Percentiles rank a stretch among this genome's conserved stretches.
Conservation (phyloP, 1,284 basidiomycete genomes). For the Puccinia horiana region DNA sequence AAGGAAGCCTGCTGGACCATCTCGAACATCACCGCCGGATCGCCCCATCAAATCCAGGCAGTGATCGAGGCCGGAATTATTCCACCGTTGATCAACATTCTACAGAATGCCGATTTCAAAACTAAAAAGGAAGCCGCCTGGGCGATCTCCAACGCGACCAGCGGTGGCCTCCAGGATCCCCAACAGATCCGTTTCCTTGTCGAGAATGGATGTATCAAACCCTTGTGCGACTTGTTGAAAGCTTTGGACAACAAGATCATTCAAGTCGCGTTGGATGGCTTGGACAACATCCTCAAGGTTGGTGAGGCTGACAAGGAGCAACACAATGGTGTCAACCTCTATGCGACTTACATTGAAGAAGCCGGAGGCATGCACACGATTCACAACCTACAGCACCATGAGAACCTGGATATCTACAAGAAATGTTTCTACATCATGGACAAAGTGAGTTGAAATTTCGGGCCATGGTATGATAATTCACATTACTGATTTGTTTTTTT, state of each 20-base stretch:
- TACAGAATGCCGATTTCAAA: slow-evolving; percentile 97
- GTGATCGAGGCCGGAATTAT: slow-evolving; percentile 75
- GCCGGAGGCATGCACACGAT: slow-evolving; percentile 82
- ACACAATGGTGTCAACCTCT: slow-evolving; percentile 82
- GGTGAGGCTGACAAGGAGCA: slow-evolving; percentile 93
- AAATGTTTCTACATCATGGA: slow-evolving; percentile 99
- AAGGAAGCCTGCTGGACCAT: slow-evolving; percentile 99
- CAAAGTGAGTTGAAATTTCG: slow-evolving; percentile 69
- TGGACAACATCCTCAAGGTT: slow-evolving; percentile 98
- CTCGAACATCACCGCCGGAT: slow-evolving; percentile 97
- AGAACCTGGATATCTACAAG: slow-evolving; percentile 98
- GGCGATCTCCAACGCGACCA: slow-evolving; percentile 99
- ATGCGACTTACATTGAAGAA: slow-evolving; percentile 93
- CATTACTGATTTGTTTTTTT: neutral
- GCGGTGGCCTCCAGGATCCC: slow-evolving; percentile 94
- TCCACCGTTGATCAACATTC: slow-evolving; percentile 96
- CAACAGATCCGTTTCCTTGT: slow-evolving; percentile 98
- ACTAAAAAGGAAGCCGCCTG: slow-evolving; percentile 99
- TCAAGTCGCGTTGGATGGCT: slow-evolving; percentile 94
- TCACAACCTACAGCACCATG: slow-evolving; percentile 91
- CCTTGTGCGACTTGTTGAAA: slow-evolving; percentile 89
- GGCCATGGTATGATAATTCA: slow-evolving; percentile 73
- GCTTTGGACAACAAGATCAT: slow-evolving; percentile 99
- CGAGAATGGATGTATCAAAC: slow-evolving; percentile 96
- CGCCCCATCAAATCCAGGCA: slow-evolving; percentile 91